Conservation (phyloP, 208 protist genomes). For the Pavlovales sp. region DNA sequence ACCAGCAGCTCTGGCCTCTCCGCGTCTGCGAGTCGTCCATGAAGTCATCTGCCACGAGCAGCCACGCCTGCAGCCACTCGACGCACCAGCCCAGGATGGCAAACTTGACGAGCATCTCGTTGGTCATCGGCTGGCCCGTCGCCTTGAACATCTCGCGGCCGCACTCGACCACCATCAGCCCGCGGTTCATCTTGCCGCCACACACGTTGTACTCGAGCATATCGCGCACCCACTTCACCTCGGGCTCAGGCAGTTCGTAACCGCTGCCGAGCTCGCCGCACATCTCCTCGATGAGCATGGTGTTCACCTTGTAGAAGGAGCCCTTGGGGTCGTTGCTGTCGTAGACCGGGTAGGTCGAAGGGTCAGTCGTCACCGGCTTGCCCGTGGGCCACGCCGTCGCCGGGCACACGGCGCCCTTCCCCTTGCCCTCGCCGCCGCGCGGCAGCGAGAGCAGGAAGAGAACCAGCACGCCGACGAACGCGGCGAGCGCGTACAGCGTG, state of each 20-base stretch:
- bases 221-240: conserved; percentile 2
- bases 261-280: neutral
- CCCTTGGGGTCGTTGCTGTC: neutral
- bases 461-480: no score
- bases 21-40: conserved; percentile 65
- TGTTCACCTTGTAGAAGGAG: neutral
- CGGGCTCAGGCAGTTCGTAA: neutral
- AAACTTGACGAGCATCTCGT: neutral
- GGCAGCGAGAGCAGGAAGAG: no score
- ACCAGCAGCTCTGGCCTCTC: conserved; percentile 54
- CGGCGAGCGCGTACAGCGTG: no score
- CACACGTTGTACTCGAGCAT: conserved; percentile 39
- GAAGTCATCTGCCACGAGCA: conserved; percentile 69
- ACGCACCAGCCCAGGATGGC: conserved; percentile 56
- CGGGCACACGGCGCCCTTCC: no score
- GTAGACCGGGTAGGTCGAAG: neutral
- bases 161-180: conserved; percentile 31
- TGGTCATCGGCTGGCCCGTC: neutral
- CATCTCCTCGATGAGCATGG: neutral
- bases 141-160: neutral
- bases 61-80: conserved; percentile 55
- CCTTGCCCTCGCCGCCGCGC: no score
- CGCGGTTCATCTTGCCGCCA: conserved; percentile 51
- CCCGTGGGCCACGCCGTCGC: neutral
- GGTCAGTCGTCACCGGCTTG: neutral